Evolutionary conservation across 306 rosid species (phyloP).

Genomic region (Biancaea sappan): DNA sequence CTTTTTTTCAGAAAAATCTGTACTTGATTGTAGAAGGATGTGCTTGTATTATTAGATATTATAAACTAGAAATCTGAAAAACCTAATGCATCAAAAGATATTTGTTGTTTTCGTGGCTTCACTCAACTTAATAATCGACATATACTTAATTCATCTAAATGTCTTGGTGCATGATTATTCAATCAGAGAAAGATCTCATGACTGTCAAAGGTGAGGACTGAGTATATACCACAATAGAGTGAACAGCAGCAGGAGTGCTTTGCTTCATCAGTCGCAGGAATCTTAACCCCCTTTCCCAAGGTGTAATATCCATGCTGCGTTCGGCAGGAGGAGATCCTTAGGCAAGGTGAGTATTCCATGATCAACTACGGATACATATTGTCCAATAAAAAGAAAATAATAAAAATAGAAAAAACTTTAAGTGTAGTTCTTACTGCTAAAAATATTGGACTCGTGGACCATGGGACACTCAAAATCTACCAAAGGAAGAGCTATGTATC

Average conservation of each 20-base stretch:
- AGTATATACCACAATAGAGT: conserved; percentile 85
- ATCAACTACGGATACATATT: conserved; percentile 67
- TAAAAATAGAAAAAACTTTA: conserved; percentile 6
- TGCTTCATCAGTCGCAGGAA: conserved; percentile 68
- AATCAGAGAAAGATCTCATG: conserved; percentile 34
- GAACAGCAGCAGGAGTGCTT: conserved; percentile 83
- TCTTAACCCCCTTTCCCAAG: conserved; percentile 84
- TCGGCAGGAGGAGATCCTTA: conserved; percentile 99
- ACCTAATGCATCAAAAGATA: conserved; percentile 19
- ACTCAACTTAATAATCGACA: conserved; percentile 25
- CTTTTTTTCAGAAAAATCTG: not conserved
- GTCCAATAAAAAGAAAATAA: conserved; percentile 34
- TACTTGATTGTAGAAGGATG: conserved; percentile 10
- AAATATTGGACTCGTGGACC: conserved; percentile 2
- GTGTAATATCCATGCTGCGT: conserved; percentile 99
- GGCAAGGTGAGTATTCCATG: conserved; percentile 90
- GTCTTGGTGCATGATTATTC: conserved; percentile 21
- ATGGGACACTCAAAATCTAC: conserved; percentile 27
- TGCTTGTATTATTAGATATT: conserved; percentile 16
- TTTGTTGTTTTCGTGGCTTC: conserved; percentile 10
- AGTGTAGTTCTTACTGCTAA: conserved; percentile 15
- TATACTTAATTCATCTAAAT: conserved; percentile 15
- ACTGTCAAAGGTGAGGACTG: conserved; percentile 28
- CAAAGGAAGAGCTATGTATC: not conserved
- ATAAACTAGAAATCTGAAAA: conserved; percentile 24